These are phyloP conservation scores for Xylaria sp. DNA, from an alignment of 495 filamentous ascomycete genomes.

Conservation along the genomic window DNA sequence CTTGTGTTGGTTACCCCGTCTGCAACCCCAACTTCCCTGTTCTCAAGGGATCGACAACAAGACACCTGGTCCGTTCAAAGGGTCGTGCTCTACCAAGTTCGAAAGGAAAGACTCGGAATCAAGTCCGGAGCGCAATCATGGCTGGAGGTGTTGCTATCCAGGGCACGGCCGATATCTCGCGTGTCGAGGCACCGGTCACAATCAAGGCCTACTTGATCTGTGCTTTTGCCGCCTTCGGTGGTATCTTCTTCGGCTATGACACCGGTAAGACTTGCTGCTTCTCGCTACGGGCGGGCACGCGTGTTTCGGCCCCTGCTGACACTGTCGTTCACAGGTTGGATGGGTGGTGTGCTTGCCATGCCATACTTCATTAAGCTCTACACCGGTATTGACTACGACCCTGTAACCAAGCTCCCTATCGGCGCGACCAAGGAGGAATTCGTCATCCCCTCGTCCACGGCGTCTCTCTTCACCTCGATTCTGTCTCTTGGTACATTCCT, in stretches of 20 bases:
- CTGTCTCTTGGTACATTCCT: conserved; percentile 73
- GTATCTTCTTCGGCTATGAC: conserved; percentile 67
- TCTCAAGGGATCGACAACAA: conserved; percentile 24
- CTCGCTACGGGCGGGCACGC: not conserved
- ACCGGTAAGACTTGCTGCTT: conserved; percentile 53
- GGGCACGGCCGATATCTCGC: conserved; percentile 47
- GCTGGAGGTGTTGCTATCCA: conserved; percentile 46
- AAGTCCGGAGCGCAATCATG: conserved; percentile 35
- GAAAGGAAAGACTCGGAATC: conserved; percentile 26
- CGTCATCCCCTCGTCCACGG: conserved; percentile 54
- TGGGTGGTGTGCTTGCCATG: conserved; percentile 60
- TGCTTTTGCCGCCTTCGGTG: conserved; percentile 66
- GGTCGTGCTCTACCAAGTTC: conserved; percentile 6
- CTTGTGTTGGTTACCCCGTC: conserved; percentile 14
- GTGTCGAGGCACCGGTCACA: conserved; percentile 66
- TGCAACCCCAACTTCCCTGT: conserved; percentile 11
- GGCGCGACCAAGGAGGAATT: conserved; percentile 42
- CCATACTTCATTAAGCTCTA: conserved; percentile 55
- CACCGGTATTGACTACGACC: conserved; percentile 52
- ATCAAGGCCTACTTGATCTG: conserved; percentile 66
- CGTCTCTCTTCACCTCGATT: conserved; percentile 70
- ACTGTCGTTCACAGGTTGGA: conserved; percentile 64
- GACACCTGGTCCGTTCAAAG: conserved; percentile 24
- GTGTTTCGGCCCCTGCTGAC: conserved; percentile 61
- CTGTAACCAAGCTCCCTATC: conserved; percentile 56